These are phyloP conservation scores for Komagataella populi DNA, from an alignment of 805 yeast genomes.

Conservation along the genomic window DNA sequence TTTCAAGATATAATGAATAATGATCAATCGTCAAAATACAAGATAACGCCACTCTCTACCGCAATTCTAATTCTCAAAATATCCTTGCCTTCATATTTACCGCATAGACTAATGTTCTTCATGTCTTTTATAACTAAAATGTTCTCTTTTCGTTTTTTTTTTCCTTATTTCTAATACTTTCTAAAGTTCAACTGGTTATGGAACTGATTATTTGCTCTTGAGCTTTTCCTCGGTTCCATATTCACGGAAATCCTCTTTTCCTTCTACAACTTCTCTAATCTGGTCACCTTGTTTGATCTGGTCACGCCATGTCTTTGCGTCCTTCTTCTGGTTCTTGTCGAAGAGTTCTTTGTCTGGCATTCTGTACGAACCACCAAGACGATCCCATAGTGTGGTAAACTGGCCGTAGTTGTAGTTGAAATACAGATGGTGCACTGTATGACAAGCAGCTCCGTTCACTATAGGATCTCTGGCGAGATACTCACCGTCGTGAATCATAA, in stretches of 20 bases:
- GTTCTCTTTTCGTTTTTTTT: slow-evolving; percentile 1
- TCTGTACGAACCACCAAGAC: slow-evolving; percentile 88
- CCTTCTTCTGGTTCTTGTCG: slow-evolving; percentile 44
- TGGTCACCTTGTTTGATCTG: slow-evolving; percentile 67
- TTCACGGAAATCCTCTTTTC: slow-evolving; percentile 61
- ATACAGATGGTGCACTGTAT: slow-evolving; percentile 91
- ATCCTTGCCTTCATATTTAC: not conserved
- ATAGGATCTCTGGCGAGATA: slow-evolving; percentile 87
- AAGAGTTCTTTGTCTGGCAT: slow-evolving; percentile 82
- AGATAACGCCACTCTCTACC: not conserved
- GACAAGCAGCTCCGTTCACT: slow-evolving; percentile 97
- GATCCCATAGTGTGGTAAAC: slow-evolving; percentile 96
- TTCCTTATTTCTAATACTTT: not conserved
- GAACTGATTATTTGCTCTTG: slow-evolving; percentile 8
- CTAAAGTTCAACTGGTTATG: not conserved
- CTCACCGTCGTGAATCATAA: slow-evolving; percentile 97
- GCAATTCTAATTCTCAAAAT: not conserved
- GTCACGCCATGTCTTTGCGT: slow-evolving; percentile 48
- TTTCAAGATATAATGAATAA: not conserved
- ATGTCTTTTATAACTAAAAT: not conserved
- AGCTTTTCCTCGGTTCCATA: slow-evolving; percentile 39
- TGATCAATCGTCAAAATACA: not conserved
- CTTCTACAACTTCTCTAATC: slow-evolving; percentile 72
- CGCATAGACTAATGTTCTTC: not conserved
- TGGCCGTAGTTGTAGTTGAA: slow-evolving; percentile 98